These are phyloP conservation scores for Paecilomyces variotii DNA, from an alignment of 2,329 filamentous ascomycete genomes.

Conservation along the genomic window DNA sequence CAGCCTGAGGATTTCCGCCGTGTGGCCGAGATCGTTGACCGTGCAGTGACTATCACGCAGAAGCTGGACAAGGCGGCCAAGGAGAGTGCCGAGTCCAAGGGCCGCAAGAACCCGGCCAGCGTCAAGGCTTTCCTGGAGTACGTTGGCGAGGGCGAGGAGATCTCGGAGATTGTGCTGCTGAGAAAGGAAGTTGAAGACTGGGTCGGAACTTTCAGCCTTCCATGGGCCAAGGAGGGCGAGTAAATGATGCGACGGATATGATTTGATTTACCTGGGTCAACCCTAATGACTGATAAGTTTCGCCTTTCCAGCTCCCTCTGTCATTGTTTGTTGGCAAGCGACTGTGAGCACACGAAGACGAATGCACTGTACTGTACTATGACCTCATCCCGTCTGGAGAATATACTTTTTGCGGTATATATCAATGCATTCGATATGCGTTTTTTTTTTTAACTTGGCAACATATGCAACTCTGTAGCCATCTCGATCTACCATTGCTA, in stretches of 20 bases:
- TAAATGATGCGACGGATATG: conserved; percentile 3
- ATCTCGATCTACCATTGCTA: background rate
- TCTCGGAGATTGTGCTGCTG: conserved; percentile 74
- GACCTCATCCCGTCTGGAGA: background rate
- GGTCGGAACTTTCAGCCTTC: conserved; percentile 86
- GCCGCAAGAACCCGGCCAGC: conserved; percentile 95
- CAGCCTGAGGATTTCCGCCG: conserved; percentile 77
- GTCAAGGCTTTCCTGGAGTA: conserved; percentile 97
- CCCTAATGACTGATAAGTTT: background rate
- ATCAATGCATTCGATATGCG: background rate
- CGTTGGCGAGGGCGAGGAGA: conserved; percentile 69
- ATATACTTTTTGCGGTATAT: background rate
- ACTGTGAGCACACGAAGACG: background rate
- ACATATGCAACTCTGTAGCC: background rate
- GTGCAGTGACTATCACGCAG: conserved; percentile 69
- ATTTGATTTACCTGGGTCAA: background rate
- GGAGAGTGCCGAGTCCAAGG: conserved; percentile 69
- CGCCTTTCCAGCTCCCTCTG: background rate
- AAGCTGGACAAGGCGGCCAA: conserved; percentile 59
- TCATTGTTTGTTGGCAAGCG: background rate
- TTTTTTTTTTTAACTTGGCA: background rate
- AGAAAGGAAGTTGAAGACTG: conserved; percentile 85
- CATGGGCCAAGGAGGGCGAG: conserved; percentile 58
- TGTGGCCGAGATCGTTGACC: conserved; percentile 78
- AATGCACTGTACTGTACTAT: background rate